Conservation (phyloP, 768 basidiomycete species). For the Flagelloscypha sp. region DNA sequence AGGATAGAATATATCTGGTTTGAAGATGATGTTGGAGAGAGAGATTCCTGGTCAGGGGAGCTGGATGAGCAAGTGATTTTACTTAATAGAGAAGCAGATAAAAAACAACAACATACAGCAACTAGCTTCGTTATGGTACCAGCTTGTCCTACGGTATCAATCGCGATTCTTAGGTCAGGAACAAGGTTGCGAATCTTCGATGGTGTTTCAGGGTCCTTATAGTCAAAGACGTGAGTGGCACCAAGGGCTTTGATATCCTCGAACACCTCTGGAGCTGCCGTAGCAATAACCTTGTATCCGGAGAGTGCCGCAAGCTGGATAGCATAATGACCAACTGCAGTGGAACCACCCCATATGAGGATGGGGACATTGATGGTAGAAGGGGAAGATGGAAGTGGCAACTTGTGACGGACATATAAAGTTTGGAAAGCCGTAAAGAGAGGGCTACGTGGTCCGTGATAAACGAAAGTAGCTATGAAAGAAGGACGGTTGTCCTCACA, state of each 20-base stretch:
- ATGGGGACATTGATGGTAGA: not conserved
- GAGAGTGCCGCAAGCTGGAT: conserved; percentile 7
- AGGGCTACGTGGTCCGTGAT: too few relatives aligned
- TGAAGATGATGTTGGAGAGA: too few relatives aligned
- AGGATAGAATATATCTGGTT: too few relatives aligned
- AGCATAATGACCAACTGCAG: conserved; percentile 4
- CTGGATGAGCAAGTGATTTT: too few relatives aligned
- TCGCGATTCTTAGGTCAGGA: not conserved
- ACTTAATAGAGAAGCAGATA: too few relatives aligned
- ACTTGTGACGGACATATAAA: conserved; percentile 1
- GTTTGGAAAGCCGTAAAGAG: conserved; percentile 3
- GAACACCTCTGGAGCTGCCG: conserved; percentile 4
- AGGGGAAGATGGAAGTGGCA: not conserved
- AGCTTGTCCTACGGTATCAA: not conserved
- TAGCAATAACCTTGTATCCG: conserved; percentile 5
- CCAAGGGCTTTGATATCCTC: conserved; percentile 7
- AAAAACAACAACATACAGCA: too few relatives aligned
- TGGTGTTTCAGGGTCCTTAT: not conserved
- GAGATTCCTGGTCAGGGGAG: too few relatives aligned
- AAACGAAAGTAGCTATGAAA: too few relatives aligned
- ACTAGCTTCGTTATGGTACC: too few relatives aligned
- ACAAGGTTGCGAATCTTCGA: not conserved
- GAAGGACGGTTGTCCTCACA: too few relatives aligned
- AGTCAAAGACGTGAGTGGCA: conserved; percentile 5
- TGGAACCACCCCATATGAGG: conserved; percentile 2